These are phyloP conservation scores for Petunia axillaris DNA, from an alignment of 257 asterid genomes.

Conservation along the genomic window DNA sequence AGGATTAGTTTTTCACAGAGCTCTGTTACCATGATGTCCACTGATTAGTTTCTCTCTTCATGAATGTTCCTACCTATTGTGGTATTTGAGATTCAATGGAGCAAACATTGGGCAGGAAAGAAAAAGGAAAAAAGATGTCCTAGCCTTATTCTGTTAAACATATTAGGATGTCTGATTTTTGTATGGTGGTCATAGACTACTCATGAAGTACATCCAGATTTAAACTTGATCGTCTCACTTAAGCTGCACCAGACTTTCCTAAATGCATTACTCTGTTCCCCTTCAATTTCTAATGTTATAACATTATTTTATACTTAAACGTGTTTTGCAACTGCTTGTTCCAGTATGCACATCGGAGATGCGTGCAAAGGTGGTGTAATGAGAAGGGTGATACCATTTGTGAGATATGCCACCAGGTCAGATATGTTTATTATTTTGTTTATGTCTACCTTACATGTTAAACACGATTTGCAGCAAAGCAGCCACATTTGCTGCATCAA, in stretches of 20 bases:
- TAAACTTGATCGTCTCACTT: background rate
- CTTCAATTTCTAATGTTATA: background rate
- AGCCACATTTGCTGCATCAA: background rate
- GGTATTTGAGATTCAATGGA: background rate
- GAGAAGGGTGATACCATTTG: constrained; percentile 97
- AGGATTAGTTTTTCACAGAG: background rate
- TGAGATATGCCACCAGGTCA: constrained; percentile 97
- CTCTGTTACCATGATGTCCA: background rate
- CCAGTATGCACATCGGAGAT: constrained; percentile 96
- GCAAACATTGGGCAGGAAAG: background rate
- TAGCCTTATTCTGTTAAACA: background rate
- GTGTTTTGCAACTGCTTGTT: constrained; percentile 27
- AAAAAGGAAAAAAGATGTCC: background rate
- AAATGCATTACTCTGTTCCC: constrained; percentile 1
- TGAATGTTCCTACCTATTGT: background rate
- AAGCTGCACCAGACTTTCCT: background rate
- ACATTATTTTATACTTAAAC: background rate
- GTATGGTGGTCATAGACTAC: background rate
- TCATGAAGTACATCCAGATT: background rate
- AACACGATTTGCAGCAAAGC: background rate
- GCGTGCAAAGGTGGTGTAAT: constrained; percentile 96
- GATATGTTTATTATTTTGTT: constrained; percentile 19
- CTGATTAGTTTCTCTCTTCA: background rate
- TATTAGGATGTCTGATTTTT: background rate
- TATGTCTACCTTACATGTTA: background rate